These are phyloP conservation scores for Didymella pomorum DNA, from an alignment of 2,329 filamentous ascomycete genomes.

Conservation along the genomic window DNA sequence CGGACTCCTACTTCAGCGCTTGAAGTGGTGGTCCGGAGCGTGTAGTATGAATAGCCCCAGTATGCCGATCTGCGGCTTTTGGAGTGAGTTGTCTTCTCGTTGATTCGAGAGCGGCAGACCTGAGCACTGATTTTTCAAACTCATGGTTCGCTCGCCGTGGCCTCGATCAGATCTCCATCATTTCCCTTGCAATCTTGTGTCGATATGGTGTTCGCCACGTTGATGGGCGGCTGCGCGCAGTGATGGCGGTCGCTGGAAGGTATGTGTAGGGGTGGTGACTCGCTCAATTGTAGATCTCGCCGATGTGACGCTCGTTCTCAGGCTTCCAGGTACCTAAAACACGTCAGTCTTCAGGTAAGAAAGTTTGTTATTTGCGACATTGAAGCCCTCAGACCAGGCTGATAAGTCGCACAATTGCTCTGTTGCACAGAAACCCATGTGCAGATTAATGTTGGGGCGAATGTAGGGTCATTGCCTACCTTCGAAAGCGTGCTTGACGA, in stretches of 20 bases:
- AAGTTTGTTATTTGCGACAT: slow-evolving; percentile 8
- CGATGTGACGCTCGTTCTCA: slow-evolving; percentile 46
- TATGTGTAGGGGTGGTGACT: background rate
- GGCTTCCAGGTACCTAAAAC: slow-evolving; percentile 49
- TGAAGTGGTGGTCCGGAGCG: slow-evolving; percentile 34
- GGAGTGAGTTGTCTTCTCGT: background rate
- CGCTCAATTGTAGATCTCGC: slow-evolving; percentile 42
- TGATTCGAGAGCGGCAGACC: background rate
- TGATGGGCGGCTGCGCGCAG: background rate
- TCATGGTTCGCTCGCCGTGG: background rate
- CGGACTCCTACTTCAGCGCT: slow-evolving; percentile 41
- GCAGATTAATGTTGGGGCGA: no score
- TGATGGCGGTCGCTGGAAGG: background rate
- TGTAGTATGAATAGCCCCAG: slow-evolving; percentile 12
- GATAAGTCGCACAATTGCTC: slow-evolving; percentile 4
- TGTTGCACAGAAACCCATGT: background rate
- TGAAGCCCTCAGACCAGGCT: slow-evolving; percentile 12
- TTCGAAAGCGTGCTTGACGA: slow-evolving; percentile 96
- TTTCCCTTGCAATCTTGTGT: background rate
- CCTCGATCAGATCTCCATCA: background rate
- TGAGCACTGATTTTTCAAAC: background rate
- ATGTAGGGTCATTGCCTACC: slow-evolving; percentile 63
- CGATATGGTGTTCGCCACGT: background rate
- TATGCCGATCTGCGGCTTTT: slow-evolving; percentile 14
- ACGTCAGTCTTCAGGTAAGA: slow-evolving; percentile 33